phyloP scores from a whole-genome alignment of 805 yeast species.

The Kazachstania psychrophila region DNA sequence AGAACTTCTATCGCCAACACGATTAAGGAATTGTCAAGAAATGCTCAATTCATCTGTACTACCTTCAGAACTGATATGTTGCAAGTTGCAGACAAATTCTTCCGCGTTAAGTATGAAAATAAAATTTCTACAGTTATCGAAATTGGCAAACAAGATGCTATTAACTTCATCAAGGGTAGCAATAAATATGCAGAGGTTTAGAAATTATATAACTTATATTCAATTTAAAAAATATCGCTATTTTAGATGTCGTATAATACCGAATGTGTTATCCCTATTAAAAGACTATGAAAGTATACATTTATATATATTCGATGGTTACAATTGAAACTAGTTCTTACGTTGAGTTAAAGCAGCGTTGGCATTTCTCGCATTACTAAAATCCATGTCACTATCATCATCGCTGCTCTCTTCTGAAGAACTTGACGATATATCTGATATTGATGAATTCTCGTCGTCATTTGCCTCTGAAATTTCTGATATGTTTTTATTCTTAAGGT shows the following conservation, averaged over 20 bases:
- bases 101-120: conserved; percentile 76
- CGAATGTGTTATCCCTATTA: too few species aligned
- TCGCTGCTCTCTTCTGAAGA: too few species aligned
- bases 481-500: neutral
- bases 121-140: conserved; percentile 72
- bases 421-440: too few species aligned
- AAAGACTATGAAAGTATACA: too few species aligned
- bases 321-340: too few species aligned
- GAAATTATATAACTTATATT: too few species aligned
- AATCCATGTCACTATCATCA: too few species aligned
- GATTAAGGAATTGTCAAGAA: conserved; percentile 52
- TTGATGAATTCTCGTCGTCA: neutral
- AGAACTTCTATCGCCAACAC: conserved; percentile 76
- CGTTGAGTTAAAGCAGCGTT: too few species aligned
- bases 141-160: conserved; percentile 63
- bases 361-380: too few species aligned
- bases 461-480: neutral
- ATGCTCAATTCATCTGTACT: conserved; percentile 91
- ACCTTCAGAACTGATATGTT: conserved; percentile 93
- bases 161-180: conserved; percentile 68
- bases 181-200: conserved; percentile 23
- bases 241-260: too few species aligned
- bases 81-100: conserved; percentile 75
- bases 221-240: too few species aligned
- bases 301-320: too few species aligned